Evolutionary conservation across 768 basidiomycete genomes (phyloP).

Genomic region (Hypholoma fasciculare): DNA sequence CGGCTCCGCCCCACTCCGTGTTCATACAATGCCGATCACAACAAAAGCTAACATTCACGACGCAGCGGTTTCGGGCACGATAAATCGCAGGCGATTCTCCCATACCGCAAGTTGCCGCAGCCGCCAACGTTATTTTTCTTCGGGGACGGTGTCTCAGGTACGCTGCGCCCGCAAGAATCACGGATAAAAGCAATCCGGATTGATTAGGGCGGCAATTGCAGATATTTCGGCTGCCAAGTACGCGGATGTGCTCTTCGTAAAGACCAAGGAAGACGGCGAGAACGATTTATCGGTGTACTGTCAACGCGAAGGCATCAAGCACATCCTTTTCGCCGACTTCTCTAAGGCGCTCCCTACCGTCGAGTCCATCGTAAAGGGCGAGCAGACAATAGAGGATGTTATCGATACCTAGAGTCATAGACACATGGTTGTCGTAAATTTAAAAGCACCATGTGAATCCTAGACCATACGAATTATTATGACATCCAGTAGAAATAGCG

Average conservation of each 20-base stretch:
- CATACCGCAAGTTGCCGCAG: constrained; percentile 70
- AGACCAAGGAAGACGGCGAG: constrained; percentile 71
- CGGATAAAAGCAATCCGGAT: not conserved
- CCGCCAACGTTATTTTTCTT: constrained; percentile 93
- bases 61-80: constrained; percentile 88
- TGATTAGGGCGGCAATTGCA: constrained; percentile 25
- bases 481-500: too few relatives aligned
- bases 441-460: not conserved
- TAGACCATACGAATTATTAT: not conserved
- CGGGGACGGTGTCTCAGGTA: constrained; percentile 95
- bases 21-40: not conserved
- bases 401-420: not conserved
- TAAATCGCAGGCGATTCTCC: constrained; percentile 92
- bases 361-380: constrained; percentile 68
- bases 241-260: constrained; percentile 95
- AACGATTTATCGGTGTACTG: constrained; percentile 91
- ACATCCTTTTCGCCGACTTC: constrained; percentile 79
- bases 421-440: not conserved
- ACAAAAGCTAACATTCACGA: not conserved
- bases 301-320: constrained; percentile 72
- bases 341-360: constrained; percentile 59
- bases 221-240: constrained; percentile 92
- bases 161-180: constrained; percentile 13
- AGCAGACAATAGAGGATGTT: constrained; percentile 53
- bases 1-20: not conserved